These are phyloP conservation scores for Linnemannia exigua DNA, from an alignment of 192 early-diverging fungal genomes.

Conservation along the genomic window DNA sequence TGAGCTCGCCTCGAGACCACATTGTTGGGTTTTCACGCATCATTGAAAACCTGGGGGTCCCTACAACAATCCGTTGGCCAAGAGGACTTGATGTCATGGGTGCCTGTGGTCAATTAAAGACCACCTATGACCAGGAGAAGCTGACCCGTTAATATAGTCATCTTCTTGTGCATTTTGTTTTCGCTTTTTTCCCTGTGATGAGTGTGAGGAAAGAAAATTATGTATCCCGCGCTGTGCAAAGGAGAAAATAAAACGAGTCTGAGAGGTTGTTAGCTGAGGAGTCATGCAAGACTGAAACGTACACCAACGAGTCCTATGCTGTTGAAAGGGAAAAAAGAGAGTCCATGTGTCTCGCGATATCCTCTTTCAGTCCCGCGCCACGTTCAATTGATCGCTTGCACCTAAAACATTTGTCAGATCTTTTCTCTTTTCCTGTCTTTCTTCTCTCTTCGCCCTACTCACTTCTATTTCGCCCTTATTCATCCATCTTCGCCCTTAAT, in stretches of 20 bases:
- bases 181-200: background rate
- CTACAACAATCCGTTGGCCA: constrained; percentile 73
- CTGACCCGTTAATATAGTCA: background rate
- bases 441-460: background rate
- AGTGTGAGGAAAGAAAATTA: too few relatives aligned
- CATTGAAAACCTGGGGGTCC: constrained; percentile 64
- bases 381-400: background rate
- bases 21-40: constrained; percentile 70
- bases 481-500: background rate
- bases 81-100: constrained; percentile 85
- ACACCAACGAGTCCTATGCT: background rate
- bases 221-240: background rate
- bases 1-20: constrained; percentile 66
- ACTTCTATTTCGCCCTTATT: background rate
- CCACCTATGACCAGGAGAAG: constrained; percentile 41
- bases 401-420: background rate
- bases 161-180: background rate
- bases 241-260: background rate
- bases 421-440: background rate
- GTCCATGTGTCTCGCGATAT: background rate
- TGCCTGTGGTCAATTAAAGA: constrained; percentile 79
- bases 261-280: too few relatives aligned
- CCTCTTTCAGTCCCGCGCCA: background rate
- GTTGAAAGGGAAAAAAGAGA: background rate
- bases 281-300: background rate